A percentile compares a stretch with the other conserved stretches of the same genome.
phyloP scores from a whole-genome alignment of 805 yeast genomes.

The Teunomyces pallodes region DNA sequence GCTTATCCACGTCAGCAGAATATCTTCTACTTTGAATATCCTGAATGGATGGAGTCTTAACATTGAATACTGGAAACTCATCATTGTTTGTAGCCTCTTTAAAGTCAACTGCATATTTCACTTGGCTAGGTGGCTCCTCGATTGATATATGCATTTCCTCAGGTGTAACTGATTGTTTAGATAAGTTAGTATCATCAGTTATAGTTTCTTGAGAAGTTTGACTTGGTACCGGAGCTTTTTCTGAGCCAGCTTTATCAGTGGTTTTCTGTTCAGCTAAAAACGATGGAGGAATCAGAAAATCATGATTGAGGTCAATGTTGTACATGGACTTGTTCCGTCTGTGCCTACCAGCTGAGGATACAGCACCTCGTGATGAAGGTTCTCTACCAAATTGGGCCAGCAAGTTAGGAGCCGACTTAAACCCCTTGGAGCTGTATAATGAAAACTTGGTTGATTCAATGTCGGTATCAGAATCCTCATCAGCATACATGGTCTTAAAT shows the following conservation, averaged over 20 bases:
- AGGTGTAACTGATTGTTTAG: constrained; percentile 1
- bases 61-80: constrained; percentile 7
- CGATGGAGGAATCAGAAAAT: background rate
- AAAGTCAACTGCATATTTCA: constrained; percentile 41
- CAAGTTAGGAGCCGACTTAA: constrained; percentile 23
- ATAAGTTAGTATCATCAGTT: background rate
- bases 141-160: constrained; percentile 20
- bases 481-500: constrained; percentile 18
- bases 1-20: constrained; percentile 5
- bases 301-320: constrained; percentile 22
- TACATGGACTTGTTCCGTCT: constrained; percentile 40
- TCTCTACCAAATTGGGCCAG: constrained; percentile 4
- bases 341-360: constrained; percentile 28
- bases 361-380: constrained; percentile 4
- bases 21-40: constrained; percentile 9
- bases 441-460: constrained; percentile 22
- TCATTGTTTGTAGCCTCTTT: constrained; percentile 18
- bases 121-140: constrained; percentile 38
- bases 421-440: constrained; percentile 12
- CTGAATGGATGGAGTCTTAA: constrained; percentile 8
- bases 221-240: background rate
- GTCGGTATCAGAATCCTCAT: constrained; percentile 32
- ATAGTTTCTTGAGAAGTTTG: background rate
- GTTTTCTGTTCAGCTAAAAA: constrained; percentile 7
- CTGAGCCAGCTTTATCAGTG: constrained; percentile 6